Base-by-base conservation (phyloP, 2,329 filamentous ascomycete species). In the Aspergillus neotritici region DNA sequence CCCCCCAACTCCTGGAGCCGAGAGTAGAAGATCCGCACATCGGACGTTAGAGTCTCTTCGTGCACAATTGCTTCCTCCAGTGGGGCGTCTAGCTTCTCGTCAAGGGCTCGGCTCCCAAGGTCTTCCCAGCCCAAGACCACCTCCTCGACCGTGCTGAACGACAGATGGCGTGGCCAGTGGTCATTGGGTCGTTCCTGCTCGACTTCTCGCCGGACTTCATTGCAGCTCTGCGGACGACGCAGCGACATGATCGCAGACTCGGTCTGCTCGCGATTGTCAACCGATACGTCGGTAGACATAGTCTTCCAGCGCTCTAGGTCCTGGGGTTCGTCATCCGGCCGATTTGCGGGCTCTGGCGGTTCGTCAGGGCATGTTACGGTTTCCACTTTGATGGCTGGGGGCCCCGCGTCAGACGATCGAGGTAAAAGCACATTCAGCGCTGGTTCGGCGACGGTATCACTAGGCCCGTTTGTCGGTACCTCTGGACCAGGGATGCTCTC, bases 71-170 rank as follows among this genome's bases (percentile, higher is more conserved):
- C 56, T 60, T 70, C 46, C 54, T 75, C 55, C 44, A 75, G 52
- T 41, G 69, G 46, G 45, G 60, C 36, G 44, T 69, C 53, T 51
- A 66, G 46, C 49, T 69, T 47, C 50, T 73, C 40, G 52, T 65
- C 45, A 48, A 66, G 14, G 36, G 40, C 42, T 4, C 54, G 51
- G 14, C 50, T 51, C 14, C 52, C 55, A 15, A 67, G 39, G 2
- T 54, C 53, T 34, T 67, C 55, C 56, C 66, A 68, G 28, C 53
- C 57, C 34, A 69, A 56, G 9, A 72, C 58, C 2, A 68, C 63
- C 45, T 72, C 68, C 51, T 73, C 69, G 15, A 73, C 67, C n/a
- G 63, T 62, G 49, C 69, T 73, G 48, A 73, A 74, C 1, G 71
- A 74, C 38, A 73, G 49, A 47, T 68, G 69, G 6, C 70, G 64